A percentile compares a stretch with the other conserved stretches of the same genome.
These are phyloP conservation scores for Peronospora belbahrii DNA, from an alignment of 352 stramenopile genomes.

Conservation along the genomic window DNA sequence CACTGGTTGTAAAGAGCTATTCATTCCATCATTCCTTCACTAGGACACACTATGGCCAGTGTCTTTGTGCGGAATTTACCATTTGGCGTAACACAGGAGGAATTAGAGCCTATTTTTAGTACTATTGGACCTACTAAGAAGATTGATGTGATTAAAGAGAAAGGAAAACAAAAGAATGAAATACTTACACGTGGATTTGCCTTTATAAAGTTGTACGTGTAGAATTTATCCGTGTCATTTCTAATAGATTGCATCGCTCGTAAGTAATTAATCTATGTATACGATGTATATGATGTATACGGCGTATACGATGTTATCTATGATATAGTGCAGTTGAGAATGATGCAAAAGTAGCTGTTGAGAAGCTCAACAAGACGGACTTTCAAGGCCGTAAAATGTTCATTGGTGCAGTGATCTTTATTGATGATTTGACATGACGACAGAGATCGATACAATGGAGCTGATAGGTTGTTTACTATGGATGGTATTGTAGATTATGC, in stretches of 20 bases:
- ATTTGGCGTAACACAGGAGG: slow-evolving; percentile 78
- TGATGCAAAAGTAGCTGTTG: slow-evolving; percentile 58
- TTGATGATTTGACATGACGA: too few species aligned
- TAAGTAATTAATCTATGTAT: too few species aligned
- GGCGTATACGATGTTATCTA: too few species aligned
- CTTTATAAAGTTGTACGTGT: slow-evolving; percentile 80
- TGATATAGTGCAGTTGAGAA: slow-evolving; percentile 55
- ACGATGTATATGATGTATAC: too few species aligned
- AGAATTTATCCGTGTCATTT: too few species aligned
- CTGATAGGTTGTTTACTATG: slow-evolving; percentile 2
- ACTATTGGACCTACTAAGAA: slow-evolving; percentile 79
- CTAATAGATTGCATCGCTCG: background rate
- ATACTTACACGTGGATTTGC: slow-evolving; percentile 78
- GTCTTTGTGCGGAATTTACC: slow-evolving; percentile 85
- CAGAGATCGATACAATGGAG: too few species aligned
- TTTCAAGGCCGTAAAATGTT: slow-evolving; percentile 76
- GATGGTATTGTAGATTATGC: slow-evolving; percentile 41
- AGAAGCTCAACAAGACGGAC: slow-evolving; percentile 69
- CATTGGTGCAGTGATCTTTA: slow-evolving; percentile 53
- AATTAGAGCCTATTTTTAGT: slow-evolving; percentile 77
- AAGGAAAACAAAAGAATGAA: slow-evolving; percentile 76
- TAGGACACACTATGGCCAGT: slow-evolving; percentile 33
- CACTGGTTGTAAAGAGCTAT: slow-evolving; percentile 20
- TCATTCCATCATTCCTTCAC: slow-evolving; percentile 17
- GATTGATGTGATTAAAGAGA: slow-evolving; percentile 86